Conservation (phyloP, 2,329 filamentous ascomycete species). For the Penicillium sp. region DNA sequence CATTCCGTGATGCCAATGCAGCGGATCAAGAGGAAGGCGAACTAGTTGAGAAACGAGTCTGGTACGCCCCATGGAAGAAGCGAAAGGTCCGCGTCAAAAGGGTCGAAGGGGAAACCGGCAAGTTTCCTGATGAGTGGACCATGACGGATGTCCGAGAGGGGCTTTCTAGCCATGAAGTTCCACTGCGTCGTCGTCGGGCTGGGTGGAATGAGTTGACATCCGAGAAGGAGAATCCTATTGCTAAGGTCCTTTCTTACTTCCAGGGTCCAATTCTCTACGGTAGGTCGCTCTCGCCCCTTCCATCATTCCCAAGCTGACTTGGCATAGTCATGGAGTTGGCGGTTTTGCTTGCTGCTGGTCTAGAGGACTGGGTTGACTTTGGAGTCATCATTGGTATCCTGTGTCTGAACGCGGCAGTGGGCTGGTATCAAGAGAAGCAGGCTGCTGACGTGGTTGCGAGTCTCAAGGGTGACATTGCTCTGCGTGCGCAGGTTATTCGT, state of each 20-base stretch:
- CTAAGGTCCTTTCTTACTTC: conserved; percentile 74
- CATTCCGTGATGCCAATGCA: conserved; percentile 57
- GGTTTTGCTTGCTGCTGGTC: conserved; percentile 70
- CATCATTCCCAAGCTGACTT: conserved; percentile 39
- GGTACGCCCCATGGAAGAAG: conserved; percentile 60
- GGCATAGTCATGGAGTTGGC: conserved; percentile 68
- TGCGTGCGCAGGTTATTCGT: conserved; percentile 68
- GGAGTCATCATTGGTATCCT: conserved; percentile 77
- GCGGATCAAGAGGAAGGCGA: conserved; percentile 44
- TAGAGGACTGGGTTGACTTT: conserved; percentile 73
- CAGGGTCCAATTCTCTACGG: conserved; percentile 54
- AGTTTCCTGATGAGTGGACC: conserved; percentile 66
- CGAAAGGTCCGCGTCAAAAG: conserved; percentile 31
- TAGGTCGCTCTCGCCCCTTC: neutral
- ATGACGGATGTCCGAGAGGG: conserved; percentile 67
- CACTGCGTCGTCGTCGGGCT: conserved; percentile 60
- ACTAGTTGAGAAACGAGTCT: conserved; percentile 53
- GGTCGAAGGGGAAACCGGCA: conserved; percentile 29
- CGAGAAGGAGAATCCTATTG: conserved; percentile 73
- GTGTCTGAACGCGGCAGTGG: conserved; percentile 70
- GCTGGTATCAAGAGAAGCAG: conserved; percentile 81
- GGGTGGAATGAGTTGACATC: conserved; percentile 74
- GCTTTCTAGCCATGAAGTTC: conserved; percentile 59
- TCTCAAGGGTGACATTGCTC: conserved; percentile 75
- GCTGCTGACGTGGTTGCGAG: conserved; percentile 74